Percentiles rank a stretch among this genome's conserved stretches.
phyloP scores from a whole-genome alignment of 2,329 filamentous ascomycete genomes.

The Xylaria hypoxylon region DNA sequence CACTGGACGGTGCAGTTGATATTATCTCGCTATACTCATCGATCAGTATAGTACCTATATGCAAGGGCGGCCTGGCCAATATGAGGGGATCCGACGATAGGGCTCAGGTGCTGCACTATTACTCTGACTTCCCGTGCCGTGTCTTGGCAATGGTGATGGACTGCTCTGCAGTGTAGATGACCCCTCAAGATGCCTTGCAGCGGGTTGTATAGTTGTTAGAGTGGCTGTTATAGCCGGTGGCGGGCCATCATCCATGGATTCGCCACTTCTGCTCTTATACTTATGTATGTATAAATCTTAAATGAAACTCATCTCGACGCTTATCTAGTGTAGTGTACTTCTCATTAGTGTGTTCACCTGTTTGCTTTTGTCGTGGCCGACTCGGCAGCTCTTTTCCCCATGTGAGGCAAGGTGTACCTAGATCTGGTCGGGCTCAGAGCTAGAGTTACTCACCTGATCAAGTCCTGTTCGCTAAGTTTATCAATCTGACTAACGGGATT shows the following conservation, averaged over 20 bases:
- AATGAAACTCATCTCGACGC: neutral
- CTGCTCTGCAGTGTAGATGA: neutral
- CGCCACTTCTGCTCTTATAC: constrained; percentile 4
- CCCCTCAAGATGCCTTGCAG: constrained; percentile 20
- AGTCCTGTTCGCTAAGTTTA: neutral
- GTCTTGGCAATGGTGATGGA: constrained; percentile 37
- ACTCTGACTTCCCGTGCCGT: constrained; percentile 35
- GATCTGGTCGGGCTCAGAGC: neutral
- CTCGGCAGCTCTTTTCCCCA: neutral
- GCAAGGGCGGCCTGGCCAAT: constrained; percentile 26
- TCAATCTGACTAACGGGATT: no score
- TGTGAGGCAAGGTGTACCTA: neutral
- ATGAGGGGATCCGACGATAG: constrained; percentile 30
- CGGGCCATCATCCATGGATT: constrained; percentile 6
- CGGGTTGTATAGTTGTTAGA: constrained; percentile 22
- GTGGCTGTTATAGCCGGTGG: constrained; percentile 24
- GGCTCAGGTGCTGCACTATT: constrained; percentile 27
- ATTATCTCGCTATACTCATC: constrained; percentile 1
- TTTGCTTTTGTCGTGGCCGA: neutral
- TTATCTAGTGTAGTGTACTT: neutral
- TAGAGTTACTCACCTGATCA: no score
- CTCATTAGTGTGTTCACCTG: neutral
- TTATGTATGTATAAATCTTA: constrained; percentile 14
- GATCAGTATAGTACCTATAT: constrained; percentile 7
- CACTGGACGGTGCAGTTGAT: neutral